A percentile compares a stretch with the other conserved stretches of the same genome.
Evolutionary conservation across 257 asterid genomes (phyloP).

Genomic region (Petunia secreta): DNA sequence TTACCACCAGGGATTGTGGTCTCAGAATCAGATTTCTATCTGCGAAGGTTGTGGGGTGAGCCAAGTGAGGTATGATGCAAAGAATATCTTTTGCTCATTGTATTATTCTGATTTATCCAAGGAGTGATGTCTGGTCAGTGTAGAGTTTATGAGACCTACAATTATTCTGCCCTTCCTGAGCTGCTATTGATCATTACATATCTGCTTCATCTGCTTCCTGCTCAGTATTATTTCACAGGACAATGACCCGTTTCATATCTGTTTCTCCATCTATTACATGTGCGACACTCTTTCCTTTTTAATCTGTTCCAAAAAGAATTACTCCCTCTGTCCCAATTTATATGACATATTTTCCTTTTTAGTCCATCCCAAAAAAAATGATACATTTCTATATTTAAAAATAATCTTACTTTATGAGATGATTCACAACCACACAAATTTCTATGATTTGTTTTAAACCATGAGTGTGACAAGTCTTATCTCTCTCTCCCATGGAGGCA

Average conservation of each 20-base stretch:
- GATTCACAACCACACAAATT: no score
- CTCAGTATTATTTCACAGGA: background rate
- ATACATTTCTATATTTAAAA: no score
- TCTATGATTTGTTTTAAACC: no score
- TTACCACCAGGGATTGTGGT: slow-evolving; percentile 98
- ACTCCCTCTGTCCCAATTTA: no score
- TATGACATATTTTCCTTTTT: no score
- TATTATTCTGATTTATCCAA: slow-evolving; percentile 1
- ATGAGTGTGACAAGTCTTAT: no score
- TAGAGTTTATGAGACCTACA: slow-evolving; percentile 8
- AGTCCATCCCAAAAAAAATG: no score
- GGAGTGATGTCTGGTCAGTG: slow-evolving; percentile 8
- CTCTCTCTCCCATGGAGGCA: no score
- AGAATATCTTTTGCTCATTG: background rate
- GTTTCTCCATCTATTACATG: no score
- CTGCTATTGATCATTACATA: background rate
- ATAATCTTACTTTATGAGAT: no score
- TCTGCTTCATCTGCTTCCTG: background rate
- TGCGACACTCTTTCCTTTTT: background rate
- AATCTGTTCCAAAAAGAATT: background rate
- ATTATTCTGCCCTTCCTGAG: background rate
- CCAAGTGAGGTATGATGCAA: slow-evolving; percentile 74
- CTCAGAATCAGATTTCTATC: slow-evolving; percentile 83
- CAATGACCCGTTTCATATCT: slow-evolving; percentile 22
- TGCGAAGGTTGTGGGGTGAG: slow-evolving; percentile 98